Evolutionary conservation across 2,329 filamentous ascomycete species (phyloP), one percentile per base, ranked within the genome.

Genomic region (Drechmeria coniospora): DNA sequence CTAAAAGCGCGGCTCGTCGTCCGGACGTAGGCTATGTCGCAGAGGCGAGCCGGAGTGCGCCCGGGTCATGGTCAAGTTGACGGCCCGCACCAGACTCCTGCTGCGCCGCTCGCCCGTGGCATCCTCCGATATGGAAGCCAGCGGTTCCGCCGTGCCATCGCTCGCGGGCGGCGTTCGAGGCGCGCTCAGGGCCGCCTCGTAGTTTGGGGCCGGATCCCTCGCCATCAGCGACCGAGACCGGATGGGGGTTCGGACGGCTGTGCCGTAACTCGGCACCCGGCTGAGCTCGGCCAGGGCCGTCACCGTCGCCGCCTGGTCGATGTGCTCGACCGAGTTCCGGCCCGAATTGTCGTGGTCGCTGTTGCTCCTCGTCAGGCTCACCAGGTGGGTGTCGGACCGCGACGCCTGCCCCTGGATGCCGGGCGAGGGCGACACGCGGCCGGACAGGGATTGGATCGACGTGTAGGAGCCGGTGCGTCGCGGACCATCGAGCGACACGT

Each of bases 201-300:
- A 84, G 44, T 79, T 72, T 1, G 79, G 79, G 5, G 81, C 61
- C 9, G 51, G 51, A 5, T 56, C 49, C 18, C 60, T 59, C 14
- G 62, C 60, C 6, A 61, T 51, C 23, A 59, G 60, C 26, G 56
- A 61, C 10, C 59, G 59, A 19, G 63, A 60, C 27, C 67, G 62
- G 11, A 71, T 66, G 5, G 73, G 69, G 1, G 74, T 69, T 36
- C 68, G 70, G 15, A 83, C 69, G 0, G 79, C 79, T 1, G 79
- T 84, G 11, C 68, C 66, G 47, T 86, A 86, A 31, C 79, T 84
- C 1, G 79, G 79, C 2, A 86, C 79, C 37, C 78, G 78, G 46
- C 64, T 78, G 23, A 84, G 55, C 36, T 73, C 67, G 26, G 67
- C 65, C 38, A 81, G 54, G 36, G 79, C 72, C 12, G 62, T 55